phyloP scores from a whole-genome alignment of 2,329 filamentous ascomycete genomes.

The Microsporum canis region DNA sequence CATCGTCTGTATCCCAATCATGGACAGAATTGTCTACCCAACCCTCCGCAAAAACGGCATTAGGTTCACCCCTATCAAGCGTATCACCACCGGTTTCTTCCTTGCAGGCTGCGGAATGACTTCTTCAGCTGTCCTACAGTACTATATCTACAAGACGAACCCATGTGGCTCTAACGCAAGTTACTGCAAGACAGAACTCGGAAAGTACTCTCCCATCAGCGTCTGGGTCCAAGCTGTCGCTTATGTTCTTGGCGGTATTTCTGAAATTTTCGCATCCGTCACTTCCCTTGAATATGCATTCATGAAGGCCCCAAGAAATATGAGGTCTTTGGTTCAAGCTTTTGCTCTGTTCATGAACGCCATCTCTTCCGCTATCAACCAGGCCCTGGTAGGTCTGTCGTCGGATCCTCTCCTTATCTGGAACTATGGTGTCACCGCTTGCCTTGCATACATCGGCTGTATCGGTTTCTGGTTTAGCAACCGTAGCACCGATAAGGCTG shows the following conservation, averaged over 20 bases:
- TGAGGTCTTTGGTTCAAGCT: constrained; percentile 62
- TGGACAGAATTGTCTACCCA: constrained; percentile 44
- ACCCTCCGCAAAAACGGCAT: constrained; percentile 37
- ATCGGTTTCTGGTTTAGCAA: constrained; percentile 58
- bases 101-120: constrained; percentile 41
- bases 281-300: constrained; percentile 64
- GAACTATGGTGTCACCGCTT: constrained; percentile 57
- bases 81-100: constrained; percentile 42
- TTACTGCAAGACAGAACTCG: constrained; percentile 35
- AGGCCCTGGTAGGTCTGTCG: constrained; percentile 53
- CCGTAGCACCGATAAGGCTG: constrained; percentile 51
- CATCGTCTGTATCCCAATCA: constrained; percentile 44
- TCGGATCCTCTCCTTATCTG: constrained; percentile 56
- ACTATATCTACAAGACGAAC: constrained; percentile 48
- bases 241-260: constrained; percentile 45
- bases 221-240: constrained; percentile 46
- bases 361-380: constrained; percentile 57
- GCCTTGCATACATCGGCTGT: constrained; percentile 52
- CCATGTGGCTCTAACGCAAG: constrained; percentile 50
- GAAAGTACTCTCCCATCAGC: constrained; percentile 47
- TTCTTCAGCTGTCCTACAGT: constrained; percentile 39
- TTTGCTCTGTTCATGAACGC: constrained; percentile 62
- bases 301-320: constrained; percentile 66
- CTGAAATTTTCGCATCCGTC: constrained; percentile 48
- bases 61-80: constrained; percentile 43